A percentile compares a stretch with the other conserved stretches of the same genome.
Conservation (phyloP, 345 rosid species). For the Boechera divaricarpa region DNA sequence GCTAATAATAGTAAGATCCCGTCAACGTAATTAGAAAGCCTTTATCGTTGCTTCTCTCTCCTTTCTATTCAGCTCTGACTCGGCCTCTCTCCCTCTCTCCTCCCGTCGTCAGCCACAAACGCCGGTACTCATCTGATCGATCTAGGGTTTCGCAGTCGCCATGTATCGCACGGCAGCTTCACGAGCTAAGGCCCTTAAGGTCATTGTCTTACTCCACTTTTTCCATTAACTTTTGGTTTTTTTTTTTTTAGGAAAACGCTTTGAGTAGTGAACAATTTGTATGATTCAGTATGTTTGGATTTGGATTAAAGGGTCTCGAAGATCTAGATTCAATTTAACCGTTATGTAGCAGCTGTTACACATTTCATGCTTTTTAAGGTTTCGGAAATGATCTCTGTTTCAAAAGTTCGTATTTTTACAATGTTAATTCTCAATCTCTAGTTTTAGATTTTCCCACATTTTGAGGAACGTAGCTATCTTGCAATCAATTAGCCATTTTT, state of each 20-base stretch:
- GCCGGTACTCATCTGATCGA: conserved; percentile 31
- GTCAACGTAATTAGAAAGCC: background rate
- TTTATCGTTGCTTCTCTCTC: background rate
- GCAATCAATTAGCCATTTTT: background rate
- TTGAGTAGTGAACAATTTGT: conserved; percentile 17
- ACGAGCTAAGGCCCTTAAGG: conserved; percentile 62
- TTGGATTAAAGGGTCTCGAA: background rate
- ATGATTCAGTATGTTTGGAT: background rate
- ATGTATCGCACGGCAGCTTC: conserved; percentile 65
- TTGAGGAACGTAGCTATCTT: conserved; percentile 12
- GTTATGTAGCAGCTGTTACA: background rate
- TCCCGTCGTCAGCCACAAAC: conserved; percentile 20
- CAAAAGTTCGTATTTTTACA: conserved; percentile 5
- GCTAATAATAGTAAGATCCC: background rate
- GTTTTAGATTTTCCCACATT: background rate
- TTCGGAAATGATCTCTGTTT: background rate
- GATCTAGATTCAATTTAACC: conserved; percentile 15
- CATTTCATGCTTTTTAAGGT: background rate
- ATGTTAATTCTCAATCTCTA: background rate
- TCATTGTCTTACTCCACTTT: conserved; percentile 33
- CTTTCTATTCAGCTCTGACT: conserved; percentile 7
- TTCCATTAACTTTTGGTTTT: background rate
- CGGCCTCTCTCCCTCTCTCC: background rate
- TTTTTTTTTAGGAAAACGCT: background rate
- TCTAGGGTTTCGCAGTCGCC: conserved; percentile 38